Percentiles rank a stretch among this genome's conserved stretches.
Conservation (phyloP, 2,329 filamentous ascomycete genomes). For the Aspergillus arachidicola region DNA sequence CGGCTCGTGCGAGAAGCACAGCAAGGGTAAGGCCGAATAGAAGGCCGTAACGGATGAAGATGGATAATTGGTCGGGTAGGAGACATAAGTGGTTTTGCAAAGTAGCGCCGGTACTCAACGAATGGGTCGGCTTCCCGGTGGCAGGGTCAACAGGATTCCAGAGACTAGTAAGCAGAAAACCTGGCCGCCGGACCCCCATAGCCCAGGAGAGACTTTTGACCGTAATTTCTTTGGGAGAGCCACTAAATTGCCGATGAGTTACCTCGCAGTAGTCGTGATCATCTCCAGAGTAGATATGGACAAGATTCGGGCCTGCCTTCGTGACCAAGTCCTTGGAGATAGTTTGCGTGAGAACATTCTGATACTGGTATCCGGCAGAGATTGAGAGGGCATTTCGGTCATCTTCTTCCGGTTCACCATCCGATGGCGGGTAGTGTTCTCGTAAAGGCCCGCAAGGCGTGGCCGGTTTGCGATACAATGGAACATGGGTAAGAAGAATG, state of each 20-base stretch:
- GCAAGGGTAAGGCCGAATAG: constrained; percentile 60
- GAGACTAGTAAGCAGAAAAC: constrained; percentile 83
- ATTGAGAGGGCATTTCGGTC: constrained; percentile 78
- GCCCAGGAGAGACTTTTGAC: constrained; percentile 95
- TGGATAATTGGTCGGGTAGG: constrained; percentile 81
- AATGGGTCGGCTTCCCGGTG: constrained; percentile 36
- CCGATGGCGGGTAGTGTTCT: constrained; percentile 77
- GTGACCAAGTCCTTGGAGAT: constrained; percentile 76
- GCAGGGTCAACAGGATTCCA: constrained; percentile 81
- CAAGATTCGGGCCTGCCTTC: constrained; percentile 73
- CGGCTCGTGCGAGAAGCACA: constrained; percentile 50
- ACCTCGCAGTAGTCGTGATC: constrained; percentile 98
- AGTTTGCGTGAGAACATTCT: constrained; percentile 81
- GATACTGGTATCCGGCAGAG: constrained; percentile 85
- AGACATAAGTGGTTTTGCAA: constrained; percentile 89
- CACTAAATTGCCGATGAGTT: constrained; percentile 70
- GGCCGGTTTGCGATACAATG: constrained; percentile 77
- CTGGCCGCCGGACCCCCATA: constrained; percentile 88
- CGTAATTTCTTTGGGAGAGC: constrained; percentile 75
- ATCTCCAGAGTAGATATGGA: constrained; percentile 89
- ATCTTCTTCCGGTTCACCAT: constrained; percentile 60
- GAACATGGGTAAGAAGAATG: constrained; percentile 87
- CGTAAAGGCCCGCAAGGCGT: constrained; percentile 86
- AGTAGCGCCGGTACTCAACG: constrained; percentile 50
- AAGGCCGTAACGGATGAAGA: constrained; percentile 76